Conservation (phyloP, 1,284 basidiomycete genomes). For the Fomitopsis pinicola region DNA sequence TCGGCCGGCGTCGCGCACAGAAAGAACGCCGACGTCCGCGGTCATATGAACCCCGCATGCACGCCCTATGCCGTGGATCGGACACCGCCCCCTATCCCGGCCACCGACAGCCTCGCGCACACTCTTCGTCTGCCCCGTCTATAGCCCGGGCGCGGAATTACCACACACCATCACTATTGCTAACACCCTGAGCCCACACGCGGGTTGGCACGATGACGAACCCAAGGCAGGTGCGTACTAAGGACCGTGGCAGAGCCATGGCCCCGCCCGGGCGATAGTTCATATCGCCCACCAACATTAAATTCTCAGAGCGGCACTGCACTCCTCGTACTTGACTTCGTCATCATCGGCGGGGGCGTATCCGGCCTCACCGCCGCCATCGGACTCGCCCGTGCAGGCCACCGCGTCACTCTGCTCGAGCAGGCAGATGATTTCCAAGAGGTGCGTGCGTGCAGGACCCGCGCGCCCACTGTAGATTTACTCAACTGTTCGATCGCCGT, state of each 20-base stretch:
- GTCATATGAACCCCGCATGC: not conserved
- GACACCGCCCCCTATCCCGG: too few relatives aligned
- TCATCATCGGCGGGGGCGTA: conserved; percentile 28
- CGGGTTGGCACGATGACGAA: not conserved
- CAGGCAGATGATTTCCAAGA: conserved; percentile 10
- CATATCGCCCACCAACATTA: too few relatives aligned
- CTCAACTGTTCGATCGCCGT: not conserved
- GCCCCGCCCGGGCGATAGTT: not conserved
- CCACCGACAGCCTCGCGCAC: not conserved
- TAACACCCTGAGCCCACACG: not conserved
- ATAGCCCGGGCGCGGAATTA: not conserved
- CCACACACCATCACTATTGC: not conserved
- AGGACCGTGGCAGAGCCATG: not conserved
- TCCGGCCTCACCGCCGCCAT: conserved; percentile 27
- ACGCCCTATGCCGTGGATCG: not conserved
- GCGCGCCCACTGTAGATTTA: not conserved
- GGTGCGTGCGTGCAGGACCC: conserved; percentile 10
- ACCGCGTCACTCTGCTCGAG: conserved; percentile 30
- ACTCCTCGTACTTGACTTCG: conserved; percentile 23
- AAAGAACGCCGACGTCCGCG: not conserved
- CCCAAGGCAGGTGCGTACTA: not conserved
- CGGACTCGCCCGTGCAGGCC: conserved; percentile 25
- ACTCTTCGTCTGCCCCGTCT: not conserved
- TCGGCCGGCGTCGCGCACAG: not conserved
- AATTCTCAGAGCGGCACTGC: not conserved